Base-by-base conservation (phyloP, 257 asterid species). In the Solanum gracilifrons region DNA sequence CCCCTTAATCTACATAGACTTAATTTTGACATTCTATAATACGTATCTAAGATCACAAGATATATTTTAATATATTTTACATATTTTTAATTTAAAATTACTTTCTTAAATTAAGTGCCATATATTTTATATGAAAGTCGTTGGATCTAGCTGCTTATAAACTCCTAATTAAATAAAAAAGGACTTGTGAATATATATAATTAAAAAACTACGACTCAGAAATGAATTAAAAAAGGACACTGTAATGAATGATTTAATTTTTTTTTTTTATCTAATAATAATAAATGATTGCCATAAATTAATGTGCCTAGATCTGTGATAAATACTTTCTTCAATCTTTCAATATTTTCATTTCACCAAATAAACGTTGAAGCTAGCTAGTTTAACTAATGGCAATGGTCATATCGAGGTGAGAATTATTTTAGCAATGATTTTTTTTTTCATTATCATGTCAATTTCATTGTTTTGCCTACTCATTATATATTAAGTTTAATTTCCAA, bases 361-460 rank as follows among this genome's bases (percentile, higher is more conserved):
- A 23, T 62, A 9, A 62, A n/a, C 15, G 0, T 62, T 0, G 71
- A 62, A n/a, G 71, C 31, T 10, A n/a, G 29, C 69, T 60, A 23
- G 31, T n/a, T 62, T 62, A 23, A 23, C 0, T 4, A 10, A 2
- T 10, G 15, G 71, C 0, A n/a, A 4, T n/a, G 1, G 1, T n/a
- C 72, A 25, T n/a, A 25, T 64, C 13, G 33, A 25, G 33, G 72
- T 64, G 72, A 64, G 33, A 64, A 64, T 1, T 64, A 25, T 64
- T 64, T 25, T 62, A 64, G 72, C 18, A 64, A 64, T 64, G 32
- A n/a, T 23, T 64, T 64, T 64, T 23, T 23, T 64, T 64, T 64
- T 25, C 72, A 64, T 5, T 25, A 64, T 25, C 72, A 25, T 64
- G 4, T 25, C 8, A 11, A 64, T 64, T 1, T 64, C 0, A 4